A percentile compares a stretch with the other conserved stretches of the same genome.
These are phyloP conservation scores for Xylariales sp. DNA, from an alignment of 2,329 filamentous ascomycete species.

Conservation along the genomic window DNA sequence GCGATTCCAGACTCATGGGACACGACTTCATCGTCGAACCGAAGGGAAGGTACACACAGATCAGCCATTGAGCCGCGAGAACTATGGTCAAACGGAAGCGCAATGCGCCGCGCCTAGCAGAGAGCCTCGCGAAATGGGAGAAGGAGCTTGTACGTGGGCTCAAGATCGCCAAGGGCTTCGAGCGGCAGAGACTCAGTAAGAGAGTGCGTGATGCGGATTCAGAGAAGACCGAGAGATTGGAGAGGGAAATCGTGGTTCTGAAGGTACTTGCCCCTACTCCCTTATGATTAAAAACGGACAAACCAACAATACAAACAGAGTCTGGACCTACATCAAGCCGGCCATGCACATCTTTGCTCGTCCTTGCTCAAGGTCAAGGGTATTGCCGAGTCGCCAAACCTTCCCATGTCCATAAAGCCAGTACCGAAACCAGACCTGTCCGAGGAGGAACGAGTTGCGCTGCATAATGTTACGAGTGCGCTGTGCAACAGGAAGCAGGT, in stretches of 20 bases:
- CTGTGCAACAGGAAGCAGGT: slow-evolving; percentile 50
- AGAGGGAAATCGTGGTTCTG: slow-evolving; percentile 54
- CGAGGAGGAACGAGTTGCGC: slow-evolving; percentile 44
- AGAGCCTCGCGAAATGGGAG: slow-evolving; percentile 49
- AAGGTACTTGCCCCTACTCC: slow-evolving; percentile 37
- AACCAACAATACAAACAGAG: slow-evolving; percentile 37
- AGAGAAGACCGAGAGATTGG: slow-evolving; percentile 54
- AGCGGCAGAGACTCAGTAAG: slow-evolving; percentile 71
- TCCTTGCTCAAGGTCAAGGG: slow-evolving; percentile 50
- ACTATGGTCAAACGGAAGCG: slow-evolving; percentile 59
- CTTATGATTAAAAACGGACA: background rate
- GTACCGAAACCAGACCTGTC: slow-evolving; percentile 46
- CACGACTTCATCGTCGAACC: no score
- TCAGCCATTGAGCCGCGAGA: no score
- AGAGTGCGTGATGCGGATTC: slow-evolving; percentile 44
- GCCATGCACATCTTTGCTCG: slow-evolving; percentile 51
- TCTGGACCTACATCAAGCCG: slow-evolving; percentile 53
- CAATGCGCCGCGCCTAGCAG: slow-evolving; percentile 39
- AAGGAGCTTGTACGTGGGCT: slow-evolving; percentile 62
- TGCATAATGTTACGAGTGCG: slow-evolving; percentile 57
- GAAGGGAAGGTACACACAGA: no score
- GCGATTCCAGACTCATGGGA: no score
- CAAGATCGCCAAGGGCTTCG: slow-evolving; percentile 69
- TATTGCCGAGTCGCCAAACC: slow-evolving; percentile 44
- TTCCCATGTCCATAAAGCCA: slow-evolving; percentile 44